Conservation (phyloP, 78 protist genomes). For the Monocercomonoides exilis region DNA sequence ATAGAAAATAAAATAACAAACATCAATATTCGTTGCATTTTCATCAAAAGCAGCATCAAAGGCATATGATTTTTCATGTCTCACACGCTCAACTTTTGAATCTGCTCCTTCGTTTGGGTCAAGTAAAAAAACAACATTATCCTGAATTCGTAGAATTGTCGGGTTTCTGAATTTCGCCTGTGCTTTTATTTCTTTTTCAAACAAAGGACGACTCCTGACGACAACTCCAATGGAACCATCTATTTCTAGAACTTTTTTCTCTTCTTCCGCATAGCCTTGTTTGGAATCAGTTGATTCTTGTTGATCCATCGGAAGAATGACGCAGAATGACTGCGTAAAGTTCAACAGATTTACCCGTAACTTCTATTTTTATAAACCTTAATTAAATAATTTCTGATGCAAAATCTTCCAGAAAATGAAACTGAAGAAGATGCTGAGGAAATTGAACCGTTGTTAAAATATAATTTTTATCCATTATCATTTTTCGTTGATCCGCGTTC, state of each 20-base stretch:
- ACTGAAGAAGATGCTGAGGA: too few species aligned
- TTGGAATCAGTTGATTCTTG: too few species aligned
- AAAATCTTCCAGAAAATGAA: too few species aligned
- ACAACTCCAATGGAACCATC: neutral
- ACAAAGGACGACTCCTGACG: neutral
- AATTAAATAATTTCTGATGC: too few species aligned
- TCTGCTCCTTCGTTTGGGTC: neutral
- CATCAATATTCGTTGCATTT: neutral
- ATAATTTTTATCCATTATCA: neutral
- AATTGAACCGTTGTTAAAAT: neutral
- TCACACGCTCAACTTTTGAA: neutral
- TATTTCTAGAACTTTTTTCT: too few species aligned
- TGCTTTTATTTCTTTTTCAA: neutral
- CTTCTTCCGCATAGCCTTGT: too few species aligned
- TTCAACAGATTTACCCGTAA: too few species aligned
- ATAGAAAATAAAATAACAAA: neutral
- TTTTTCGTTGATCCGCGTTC: neutral
- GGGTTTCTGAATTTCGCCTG: neutral
- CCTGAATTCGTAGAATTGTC: neutral
- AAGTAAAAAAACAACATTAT: neutral
- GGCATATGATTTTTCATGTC: neutral
- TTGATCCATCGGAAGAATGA: too few species aligned
- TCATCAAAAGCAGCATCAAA: constrained; percentile 28
- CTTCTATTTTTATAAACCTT: too few species aligned
- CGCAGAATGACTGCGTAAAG: too few species aligned